Conservation (phyloP, 139 green algal genomes). For the Edaphochlamys debaryana region DNA sequence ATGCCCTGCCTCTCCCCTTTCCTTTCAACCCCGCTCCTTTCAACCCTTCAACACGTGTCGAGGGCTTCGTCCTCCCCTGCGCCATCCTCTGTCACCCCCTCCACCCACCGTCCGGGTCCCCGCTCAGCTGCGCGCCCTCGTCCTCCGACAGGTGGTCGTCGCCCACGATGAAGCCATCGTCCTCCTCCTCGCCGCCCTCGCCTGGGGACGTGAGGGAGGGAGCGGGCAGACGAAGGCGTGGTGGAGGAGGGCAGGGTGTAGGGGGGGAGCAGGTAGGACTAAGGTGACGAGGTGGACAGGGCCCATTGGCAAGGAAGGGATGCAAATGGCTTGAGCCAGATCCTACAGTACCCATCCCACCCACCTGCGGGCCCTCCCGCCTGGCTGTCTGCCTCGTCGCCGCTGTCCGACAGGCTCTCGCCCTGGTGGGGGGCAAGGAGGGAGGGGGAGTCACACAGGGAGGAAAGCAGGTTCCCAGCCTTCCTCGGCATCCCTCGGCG, state of each 20-base stretch:
- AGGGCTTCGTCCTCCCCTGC: no score
- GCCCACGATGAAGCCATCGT: slow-evolving; percentile 77
- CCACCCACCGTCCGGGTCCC: neutral
- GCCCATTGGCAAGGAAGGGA: neutral
- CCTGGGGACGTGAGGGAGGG: neutral
- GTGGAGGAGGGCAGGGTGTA: neutral
- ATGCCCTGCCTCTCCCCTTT: no score
- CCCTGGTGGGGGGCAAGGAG: slow-evolving; percentile 15
- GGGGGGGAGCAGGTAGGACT: neutral
- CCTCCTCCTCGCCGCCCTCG: slow-evolving; percentile 64
- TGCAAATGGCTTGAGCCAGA: no score
- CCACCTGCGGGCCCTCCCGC: slow-evolving; percentile 36
- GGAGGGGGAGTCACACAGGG: no score
- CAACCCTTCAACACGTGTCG: no score
- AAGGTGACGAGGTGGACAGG: neutral
- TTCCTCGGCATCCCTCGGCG: no score
- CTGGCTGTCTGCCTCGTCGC: slow-evolving; percentile 13
- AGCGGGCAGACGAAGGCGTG: neutral
- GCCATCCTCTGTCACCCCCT: no score
- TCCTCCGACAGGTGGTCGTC: slow-evolving; percentile 82
- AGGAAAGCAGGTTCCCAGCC: no score
- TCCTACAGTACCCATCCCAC: no score
- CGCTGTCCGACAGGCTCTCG: slow-evolving; percentile 41
- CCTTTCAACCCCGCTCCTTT: no score
- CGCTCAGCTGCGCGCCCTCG: slow-evolving; percentile 63